These are phyloP conservation scores for Pythium biforme DNA, from an alignment of 352 stramenopile species.

Conservation along the genomic window DNA sequence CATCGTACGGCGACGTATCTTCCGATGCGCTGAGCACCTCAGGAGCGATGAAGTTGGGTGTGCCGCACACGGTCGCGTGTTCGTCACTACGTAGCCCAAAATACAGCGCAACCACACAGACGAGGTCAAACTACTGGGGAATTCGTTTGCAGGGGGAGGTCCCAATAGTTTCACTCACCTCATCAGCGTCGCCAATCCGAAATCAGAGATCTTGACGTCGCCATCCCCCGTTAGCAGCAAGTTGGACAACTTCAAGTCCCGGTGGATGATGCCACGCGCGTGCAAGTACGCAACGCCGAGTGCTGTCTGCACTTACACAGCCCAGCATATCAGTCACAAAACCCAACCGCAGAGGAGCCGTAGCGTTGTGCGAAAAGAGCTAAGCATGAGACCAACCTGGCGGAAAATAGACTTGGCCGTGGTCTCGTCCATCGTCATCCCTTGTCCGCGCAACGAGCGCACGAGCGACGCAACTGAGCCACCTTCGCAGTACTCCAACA, in stretches of 20 bases:
- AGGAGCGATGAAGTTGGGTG: constrained; percentile 81
- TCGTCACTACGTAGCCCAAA: constrained; percentile 38
- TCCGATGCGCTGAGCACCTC: constrained; percentile 51
- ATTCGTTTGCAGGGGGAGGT: too few relatives aligned
- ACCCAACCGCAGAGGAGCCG: not conserved
- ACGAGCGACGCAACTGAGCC: constrained; percentile 50
- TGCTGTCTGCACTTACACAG: constrained; percentile 28
- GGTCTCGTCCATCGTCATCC: constrained; percentile 39
- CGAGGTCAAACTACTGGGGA: not conserved
- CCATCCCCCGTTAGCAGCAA: constrained; percentile 52
- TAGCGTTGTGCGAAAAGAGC: not conserved
- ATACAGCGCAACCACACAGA: not conserved
- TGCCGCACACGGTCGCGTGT: constrained; percentile 72
- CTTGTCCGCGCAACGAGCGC: constrained; percentile 28
- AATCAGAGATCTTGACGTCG: constrained; percentile 73
- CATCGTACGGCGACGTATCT: constrained; percentile 38
- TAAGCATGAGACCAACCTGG: constrained; percentile 29
- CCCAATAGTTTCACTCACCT: constrained; percentile 27
- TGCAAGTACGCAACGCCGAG: constrained; percentile 62
- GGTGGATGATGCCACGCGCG: constrained; percentile 59
- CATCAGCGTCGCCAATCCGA: constrained; percentile 64
- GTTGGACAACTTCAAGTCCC: constrained; percentile 79
- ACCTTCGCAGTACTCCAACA: constrained; percentile 58
- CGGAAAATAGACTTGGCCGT: constrained; percentile 51
- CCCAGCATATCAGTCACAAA: not conserved